phyloP scores from a whole-genome alignment of 2,329 filamentous ascomycete genomes.

The Alternaria triticimaculans region DNA sequence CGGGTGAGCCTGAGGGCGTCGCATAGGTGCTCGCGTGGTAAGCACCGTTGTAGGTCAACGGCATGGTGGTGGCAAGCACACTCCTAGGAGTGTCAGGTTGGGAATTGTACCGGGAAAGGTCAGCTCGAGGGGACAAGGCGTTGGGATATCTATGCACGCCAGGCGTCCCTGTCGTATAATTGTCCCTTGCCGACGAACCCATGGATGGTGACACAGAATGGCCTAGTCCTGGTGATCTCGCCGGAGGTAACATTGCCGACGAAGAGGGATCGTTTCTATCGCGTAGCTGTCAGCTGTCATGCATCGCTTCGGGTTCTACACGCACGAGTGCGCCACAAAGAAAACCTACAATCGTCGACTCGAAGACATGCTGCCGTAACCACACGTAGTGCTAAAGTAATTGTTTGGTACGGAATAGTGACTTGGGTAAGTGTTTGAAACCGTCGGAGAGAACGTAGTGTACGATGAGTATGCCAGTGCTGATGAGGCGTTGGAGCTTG shows the following conservation, averaged over 20 bases:
- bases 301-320: slow-evolving; percentile 42
- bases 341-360: slow-evolving; percentile 55
- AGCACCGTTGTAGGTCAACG: slow-evolving; percentile 32
- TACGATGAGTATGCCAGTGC: slow-evolving; percentile 54
- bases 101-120: slow-evolving; percentile 44
- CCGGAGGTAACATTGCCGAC: slow-evolving; percentile 55
- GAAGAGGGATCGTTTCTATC: slow-evolving; percentile 55
- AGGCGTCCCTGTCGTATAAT: slow-evolving; percentile 52
- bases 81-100: slow-evolving; percentile 48
- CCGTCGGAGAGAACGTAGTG: slow-evolving; percentile 43
- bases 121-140: slow-evolving; percentile 46
- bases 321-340: slow-evolving; percentile 42
- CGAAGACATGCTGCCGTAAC: slow-evolving; percentile 49
- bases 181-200: slow-evolving; percentile 51
- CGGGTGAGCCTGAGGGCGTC: slow-evolving; percentile 26
- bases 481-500: slow-evolving; percentile 59
- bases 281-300: slow-evolving; percentile 50
- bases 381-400: slow-evolving; percentile 47
- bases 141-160: slow-evolving; percentile 43
- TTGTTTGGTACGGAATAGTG: slow-evolving; percentile 39
- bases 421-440: slow-evolving; percentile 44
- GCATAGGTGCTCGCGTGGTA: slow-evolving; percentile 23
- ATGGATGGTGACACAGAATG: slow-evolving; percentile 52
- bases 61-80: slow-evolving; percentile 41
- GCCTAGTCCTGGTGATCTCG: slow-evolving; percentile 51